Base-by-base conservation (phyloP, 768 basidiomycete species). In the Russula sp. region DNA sequence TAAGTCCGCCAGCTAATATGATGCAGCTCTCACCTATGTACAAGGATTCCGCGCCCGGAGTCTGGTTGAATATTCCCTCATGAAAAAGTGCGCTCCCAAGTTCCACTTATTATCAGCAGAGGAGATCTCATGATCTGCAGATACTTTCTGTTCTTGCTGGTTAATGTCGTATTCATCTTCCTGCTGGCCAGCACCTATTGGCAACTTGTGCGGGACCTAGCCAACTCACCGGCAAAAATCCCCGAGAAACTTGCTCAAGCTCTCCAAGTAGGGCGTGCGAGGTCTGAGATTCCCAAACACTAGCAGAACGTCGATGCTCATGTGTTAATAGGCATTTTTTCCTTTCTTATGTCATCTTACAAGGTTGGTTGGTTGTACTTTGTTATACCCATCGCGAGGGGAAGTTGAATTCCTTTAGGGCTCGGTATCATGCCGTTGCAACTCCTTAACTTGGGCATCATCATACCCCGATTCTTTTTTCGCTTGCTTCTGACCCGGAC, bases 371-470 rank as follows among this genome's bases (percentile, higher is more conserved):
- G 10, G 14, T 32, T 58, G 9, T 34, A 6, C 45, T 5, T 9
- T 42, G 18, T 37, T 20, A 5, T 56, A 48, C 34, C 35, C 13
- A 18, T 31, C 8, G 18, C 40, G 51, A 37, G 18, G 34, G 60
- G 39, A 59, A 22, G 9, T 13, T 50, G 62, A 71, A 52, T 68
- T 14, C 27, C 18, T 9, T 20, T 57, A 92, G 92, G 88, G 0
- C 74, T 98, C 35, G 96, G 92, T 68, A 85, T 98, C 70, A 96
- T 98, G 90, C 97, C 97, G 4, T 76, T 98, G 40, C 94, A 99
- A 69, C 79, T 99, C 10, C 82, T 99, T 27, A 98, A 98, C 70
- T 77, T 97, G 9, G 95, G 94, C 7, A 84, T 94, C 9, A 79
- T 96, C 62, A 81, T 98, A 59, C 91, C 94, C 2, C 83, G 91